Conservation (phyloP, 352 stramenopile species). For the Globisporangium cederbergense region DNA sequence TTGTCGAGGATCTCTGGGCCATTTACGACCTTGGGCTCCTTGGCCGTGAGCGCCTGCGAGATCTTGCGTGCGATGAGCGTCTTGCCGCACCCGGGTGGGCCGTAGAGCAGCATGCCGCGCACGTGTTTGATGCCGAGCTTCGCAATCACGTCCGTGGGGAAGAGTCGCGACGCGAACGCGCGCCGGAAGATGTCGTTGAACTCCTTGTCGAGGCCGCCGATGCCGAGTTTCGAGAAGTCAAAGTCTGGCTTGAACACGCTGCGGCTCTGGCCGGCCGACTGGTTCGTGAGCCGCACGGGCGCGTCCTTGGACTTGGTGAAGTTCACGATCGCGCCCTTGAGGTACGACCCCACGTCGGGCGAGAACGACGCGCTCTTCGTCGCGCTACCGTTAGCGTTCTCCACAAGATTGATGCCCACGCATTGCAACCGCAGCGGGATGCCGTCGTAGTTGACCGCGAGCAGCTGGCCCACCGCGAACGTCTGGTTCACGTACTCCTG, state of each 20-base stretch:
- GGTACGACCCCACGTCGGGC: constrained; percentile 46
- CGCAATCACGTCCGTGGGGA: constrained; percentile 93
- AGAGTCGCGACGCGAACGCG: constrained; percentile 97
- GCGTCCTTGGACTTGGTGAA: constrained; percentile 80
- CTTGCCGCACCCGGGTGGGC: constrained; percentile 91
- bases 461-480: constrained; percentile 70
- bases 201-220: constrained; percentile 97
- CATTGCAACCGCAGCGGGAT: constrained; percentile 72
- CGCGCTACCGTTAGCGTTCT: constrained; percentile 29
- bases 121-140: constrained; percentile 99
- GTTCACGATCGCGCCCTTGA: constrained; percentile 65
- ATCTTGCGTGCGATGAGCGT: constrained; percentile 99
- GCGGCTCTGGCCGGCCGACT: constrained; percentile 67
- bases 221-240: constrained; percentile 98
- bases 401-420: constrained; percentile 47
- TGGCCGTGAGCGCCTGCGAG: constrained; percentile 94
- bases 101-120: constrained; percentile 88
- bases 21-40: constrained; percentile 97
- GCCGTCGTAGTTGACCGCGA: constrained; percentile 59
- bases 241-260: constrained; percentile 96
- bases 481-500: constrained; percentile 67
- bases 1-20: constrained; percentile 99
- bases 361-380: constrained; percentile 25
- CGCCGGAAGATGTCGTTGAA: constrained; percentile 99
- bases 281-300: constrained; percentile 74